A percentile compares a stretch with the other conserved stretches of the same genome.
phyloP scores from a whole-genome alignment of 2,329 filamentous ascomycete species.

The Pseudocercospora fijiensis region DNA sequence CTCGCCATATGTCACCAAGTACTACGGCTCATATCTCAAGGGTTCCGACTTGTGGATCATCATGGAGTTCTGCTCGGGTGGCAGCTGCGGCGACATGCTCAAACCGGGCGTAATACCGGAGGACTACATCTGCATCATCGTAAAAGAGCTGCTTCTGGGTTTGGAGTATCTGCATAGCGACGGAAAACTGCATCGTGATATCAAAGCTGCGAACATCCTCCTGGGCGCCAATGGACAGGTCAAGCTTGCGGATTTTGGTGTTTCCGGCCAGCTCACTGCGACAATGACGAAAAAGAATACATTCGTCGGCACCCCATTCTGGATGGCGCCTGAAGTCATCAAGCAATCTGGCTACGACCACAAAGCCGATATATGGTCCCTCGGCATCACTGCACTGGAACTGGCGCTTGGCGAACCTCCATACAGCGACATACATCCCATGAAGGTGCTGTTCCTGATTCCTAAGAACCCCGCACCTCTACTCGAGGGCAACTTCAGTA shows the following conservation, averaged over 20 bases:
- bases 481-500: slow-evolving; percentile 55
- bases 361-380: slow-evolving; percentile 96
- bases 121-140: slow-evolving; percentile 95
- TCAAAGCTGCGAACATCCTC: slow-evolving; percentile 97
- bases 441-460: slow-evolving; percentile 96
- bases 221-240: slow-evolving; percentile 89
- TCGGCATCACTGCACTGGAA: slow-evolving; percentile 91
- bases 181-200: slow-evolving; percentile 93
- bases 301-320: slow-evolving; percentile 96
- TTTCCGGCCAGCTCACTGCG: slow-evolving; percentile 91
- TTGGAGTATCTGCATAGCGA: slow-evolving; percentile 91
- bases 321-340: slow-evolving; percentile 99
- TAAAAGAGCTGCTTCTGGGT: slow-evolving; percentile 83
- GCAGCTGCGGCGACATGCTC: slow-evolving; percentile 93
- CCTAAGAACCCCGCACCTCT: slow-evolving; percentile 88
- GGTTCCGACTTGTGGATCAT: slow-evolving; percentile 98
- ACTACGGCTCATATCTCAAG: slow-evolving; percentile 95
- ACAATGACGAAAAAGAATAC: slow-evolving; percentile 99
- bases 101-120: slow-evolving; percentile 88
- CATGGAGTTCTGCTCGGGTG: slow-evolving; percentile 98
- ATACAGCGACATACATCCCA: slow-evolving; percentile 94
- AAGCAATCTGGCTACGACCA: slow-evolving; percentile 98
- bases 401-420: slow-evolving; percentile 89
- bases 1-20: slow-evolving; percentile 95
- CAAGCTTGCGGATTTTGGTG: slow-evolving; percentile 94